phyloP scores from a whole-genome alignment of 129 eudicot species.

The Rutidosis leptorrhynchoides region DNA sequence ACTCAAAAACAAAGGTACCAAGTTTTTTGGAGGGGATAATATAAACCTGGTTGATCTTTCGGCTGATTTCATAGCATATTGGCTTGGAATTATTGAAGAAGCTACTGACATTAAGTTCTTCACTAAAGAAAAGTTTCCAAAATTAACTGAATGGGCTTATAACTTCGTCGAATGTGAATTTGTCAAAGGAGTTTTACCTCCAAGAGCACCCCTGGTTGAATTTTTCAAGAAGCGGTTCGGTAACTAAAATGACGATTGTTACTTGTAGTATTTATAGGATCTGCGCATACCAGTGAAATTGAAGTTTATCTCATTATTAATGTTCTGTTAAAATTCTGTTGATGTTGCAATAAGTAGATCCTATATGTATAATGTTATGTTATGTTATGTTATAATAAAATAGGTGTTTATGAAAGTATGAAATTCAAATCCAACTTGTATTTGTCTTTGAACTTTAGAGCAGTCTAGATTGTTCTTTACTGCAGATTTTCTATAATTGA shows the following conservation, averaged over 20 bases:
- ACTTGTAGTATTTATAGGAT: no score
- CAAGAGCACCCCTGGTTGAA: constrained; percentile 9
- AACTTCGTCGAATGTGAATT: constrained; percentile 24
- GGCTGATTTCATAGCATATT: constrained; percentile 29
- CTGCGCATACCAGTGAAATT: background rate
- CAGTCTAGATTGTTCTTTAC: no score
- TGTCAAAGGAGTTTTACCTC: constrained; percentile 34
- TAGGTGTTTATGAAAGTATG: no score
- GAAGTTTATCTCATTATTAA: background rate
- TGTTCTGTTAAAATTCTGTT: background rate
- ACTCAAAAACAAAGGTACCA: constrained; percentile 16
- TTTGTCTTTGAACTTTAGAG: no score
- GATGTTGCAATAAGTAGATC: constrained; percentile 3
- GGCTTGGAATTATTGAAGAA: constrained; percentile 32
- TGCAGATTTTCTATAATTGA: no score
- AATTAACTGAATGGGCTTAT: constrained; percentile 31
- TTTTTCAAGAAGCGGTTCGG: constrained; percentile 9
- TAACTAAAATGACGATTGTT: background rate
- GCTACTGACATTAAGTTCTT: constrained; percentile 23
- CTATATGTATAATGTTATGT: background rate
- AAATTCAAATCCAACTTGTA: no score
- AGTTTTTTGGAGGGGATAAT: constrained; percentile 27
- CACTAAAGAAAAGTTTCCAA: constrained; percentile 34
- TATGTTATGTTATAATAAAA: background rate
- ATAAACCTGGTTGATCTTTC: constrained; percentile 31